A percentile compares a stretch with the other conserved stretches of the same genome.
Evolutionary conservation across 2,329 filamentous ascomycete genomes (phyloP).

Genomic region (Orbilia blumenaviensis): DNA sequence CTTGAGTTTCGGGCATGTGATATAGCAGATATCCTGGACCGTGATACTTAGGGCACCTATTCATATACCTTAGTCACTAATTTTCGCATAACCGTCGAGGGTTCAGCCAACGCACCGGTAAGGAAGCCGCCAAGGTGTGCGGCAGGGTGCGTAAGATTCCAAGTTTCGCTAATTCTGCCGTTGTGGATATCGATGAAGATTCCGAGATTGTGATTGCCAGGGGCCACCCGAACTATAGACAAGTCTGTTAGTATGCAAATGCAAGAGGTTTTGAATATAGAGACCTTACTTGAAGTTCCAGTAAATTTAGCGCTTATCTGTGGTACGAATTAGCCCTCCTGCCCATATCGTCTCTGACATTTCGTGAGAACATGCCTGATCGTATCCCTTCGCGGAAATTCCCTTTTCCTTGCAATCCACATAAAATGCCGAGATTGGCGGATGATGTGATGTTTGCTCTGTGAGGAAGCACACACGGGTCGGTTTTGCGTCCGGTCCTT

Average conservation of each 20-base stretch:
- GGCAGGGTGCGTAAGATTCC: constrained; percentile 93
- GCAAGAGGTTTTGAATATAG: neutral
- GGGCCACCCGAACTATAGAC: constrained; percentile 77
- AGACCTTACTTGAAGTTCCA: constrained; percentile 72
- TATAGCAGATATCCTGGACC: constrained; percentile 86
- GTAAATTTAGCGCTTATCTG: constrained; percentile 93
- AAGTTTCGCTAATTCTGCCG: constrained; percentile 79
- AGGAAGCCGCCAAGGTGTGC: constrained; percentile 89
- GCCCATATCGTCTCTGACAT: neutral
- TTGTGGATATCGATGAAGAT: constrained; percentile 90
- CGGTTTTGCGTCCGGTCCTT: constrained; percentile 61
- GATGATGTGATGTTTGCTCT: constrained; percentile 97
- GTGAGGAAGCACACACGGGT: constrained; percentile 92
- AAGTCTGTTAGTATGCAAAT: neutral
- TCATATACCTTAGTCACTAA: constrained; percentile 54
- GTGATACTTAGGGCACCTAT: constrained; percentile 80
- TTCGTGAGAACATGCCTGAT: constrained; percentile 67
- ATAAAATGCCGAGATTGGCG: constrained; percentile 94
- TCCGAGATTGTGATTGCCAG: constrained; percentile 91
- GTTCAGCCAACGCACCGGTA: constrained; percentile 64
- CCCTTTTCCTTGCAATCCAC: constrained; percentile 92
- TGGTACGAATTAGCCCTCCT: neutral
- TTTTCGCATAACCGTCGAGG: neutral
- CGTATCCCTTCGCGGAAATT: constrained; percentile 85
- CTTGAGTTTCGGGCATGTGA: constrained; percentile 88